Conservation (phyloP, 192 early-diverging fungal genomes). For the Obelidium mucronatum region DNA sequence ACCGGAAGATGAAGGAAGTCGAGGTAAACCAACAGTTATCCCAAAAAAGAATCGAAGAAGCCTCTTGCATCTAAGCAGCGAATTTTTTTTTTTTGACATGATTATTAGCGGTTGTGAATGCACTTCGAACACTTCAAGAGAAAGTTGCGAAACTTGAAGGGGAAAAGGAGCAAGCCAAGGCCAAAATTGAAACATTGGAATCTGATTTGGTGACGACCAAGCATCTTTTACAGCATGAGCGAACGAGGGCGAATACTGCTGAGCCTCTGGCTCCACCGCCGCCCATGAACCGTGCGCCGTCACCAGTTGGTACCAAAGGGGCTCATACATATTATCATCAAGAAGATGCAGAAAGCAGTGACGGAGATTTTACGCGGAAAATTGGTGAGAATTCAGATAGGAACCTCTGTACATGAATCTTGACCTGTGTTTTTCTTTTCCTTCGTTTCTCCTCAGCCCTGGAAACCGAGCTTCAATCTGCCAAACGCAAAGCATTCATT, state of each 20-base stretch:
- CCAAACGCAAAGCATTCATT: constrained; percentile 30
- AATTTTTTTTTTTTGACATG: neutral
- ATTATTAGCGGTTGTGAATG: constrained; percentile 45
- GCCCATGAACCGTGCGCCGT: no score
- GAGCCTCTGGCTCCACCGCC: neutral
- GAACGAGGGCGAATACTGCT: constrained; percentile 19
- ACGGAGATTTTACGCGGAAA: neutral
- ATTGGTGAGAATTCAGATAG: neutral
- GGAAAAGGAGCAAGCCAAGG: constrained; percentile 51
- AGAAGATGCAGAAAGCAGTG: neutral
- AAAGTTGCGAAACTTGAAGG: constrained; percentile 48
- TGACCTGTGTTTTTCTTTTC: neutral
- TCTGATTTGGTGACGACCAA: constrained; percentile 36
- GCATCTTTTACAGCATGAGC: constrained; percentile 31
- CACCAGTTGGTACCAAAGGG: neutral
- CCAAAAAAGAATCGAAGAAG: neutral
- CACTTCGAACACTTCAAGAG: constrained; percentile 60
- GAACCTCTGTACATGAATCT: neutral
- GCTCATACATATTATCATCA: no score
- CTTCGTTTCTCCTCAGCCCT: neutral
- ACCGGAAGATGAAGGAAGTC: constrained; percentile 33
- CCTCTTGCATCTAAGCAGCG: neutral
- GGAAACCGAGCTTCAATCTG: constrained; percentile 14
- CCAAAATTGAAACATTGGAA: constrained; percentile 49
- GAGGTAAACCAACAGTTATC: neutral